A percentile compares a stretch with the other conserved stretches of the same genome.
phyloP scores from a whole-genome alignment of 2,329 filamentous ascomycete species.

The Graphium sp. region DNA sequence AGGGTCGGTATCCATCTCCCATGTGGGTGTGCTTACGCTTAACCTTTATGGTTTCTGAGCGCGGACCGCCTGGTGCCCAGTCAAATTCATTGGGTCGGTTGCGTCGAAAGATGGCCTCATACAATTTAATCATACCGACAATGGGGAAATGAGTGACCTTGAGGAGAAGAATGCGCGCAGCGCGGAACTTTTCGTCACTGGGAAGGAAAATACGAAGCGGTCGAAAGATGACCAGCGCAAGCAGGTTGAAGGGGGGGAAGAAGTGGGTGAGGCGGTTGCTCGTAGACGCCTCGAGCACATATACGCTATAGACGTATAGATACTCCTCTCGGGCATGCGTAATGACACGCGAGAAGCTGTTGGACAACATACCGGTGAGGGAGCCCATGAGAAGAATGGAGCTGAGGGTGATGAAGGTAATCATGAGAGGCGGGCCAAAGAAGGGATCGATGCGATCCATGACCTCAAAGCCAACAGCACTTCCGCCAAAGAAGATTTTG shows the following conservation, averaged over 20 bases:
- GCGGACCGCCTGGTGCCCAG: slow-evolving; percentile 31
- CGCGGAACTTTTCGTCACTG: slow-evolving; percentile 44
- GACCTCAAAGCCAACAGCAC: slow-evolving; percentile 56
- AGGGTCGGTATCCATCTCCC: slow-evolving; percentile 5
- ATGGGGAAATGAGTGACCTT: slow-evolving; percentile 50
- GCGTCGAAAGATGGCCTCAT: slow-evolving; percentile 34
- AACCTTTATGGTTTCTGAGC: slow-evolving; percentile 24
- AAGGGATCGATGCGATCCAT: slow-evolving; percentile 42
- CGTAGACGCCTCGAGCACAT: slow-evolving; percentile 49
- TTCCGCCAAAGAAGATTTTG: slow-evolving; percentile 68
- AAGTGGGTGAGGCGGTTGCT: slow-evolving; percentile 54
- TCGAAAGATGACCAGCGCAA: slow-evolving; percentile 55
- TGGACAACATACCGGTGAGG: slow-evolving; percentile 61
- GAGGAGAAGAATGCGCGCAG: slow-evolving; percentile 41
- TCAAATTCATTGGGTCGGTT: slow-evolving; percentile 23
- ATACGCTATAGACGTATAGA: slow-evolving; percentile 55
- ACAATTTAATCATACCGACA: slow-evolving; percentile 51
- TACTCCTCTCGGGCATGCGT: slow-evolving; percentile 57
- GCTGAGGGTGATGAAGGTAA: slow-evolving; percentile 62
- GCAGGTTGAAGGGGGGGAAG: slow-evolving; percentile 56
- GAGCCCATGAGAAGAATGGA: slow-evolving; percentile 67
- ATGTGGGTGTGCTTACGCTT: slow-evolving; percentile 20
- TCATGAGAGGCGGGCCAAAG: slow-evolving; percentile 44
- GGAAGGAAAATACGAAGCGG: slow-evolving; percentile 54
- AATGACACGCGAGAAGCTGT: slow-evolving; percentile 52